These are phyloP conservation scores for Nigrospora sphaerica DNA, from an alignment of 2,329 filamentous ascomycete species.

Conservation along the genomic window DNA sequence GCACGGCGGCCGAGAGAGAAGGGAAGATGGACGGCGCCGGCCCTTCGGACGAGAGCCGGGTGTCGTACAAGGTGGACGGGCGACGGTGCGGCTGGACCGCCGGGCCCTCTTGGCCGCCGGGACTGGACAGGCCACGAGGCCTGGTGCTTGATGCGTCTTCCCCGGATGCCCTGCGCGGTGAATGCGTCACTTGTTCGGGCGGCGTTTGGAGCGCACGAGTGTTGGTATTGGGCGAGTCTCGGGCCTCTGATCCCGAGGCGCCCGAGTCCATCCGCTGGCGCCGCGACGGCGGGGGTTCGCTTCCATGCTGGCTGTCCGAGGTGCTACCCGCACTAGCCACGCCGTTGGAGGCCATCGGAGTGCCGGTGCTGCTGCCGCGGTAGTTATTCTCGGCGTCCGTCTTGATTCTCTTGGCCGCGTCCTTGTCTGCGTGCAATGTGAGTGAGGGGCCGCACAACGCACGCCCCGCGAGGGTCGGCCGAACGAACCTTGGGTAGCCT, in stretches of 20 bases:
- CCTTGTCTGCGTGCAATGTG: conserved; percentile 30
- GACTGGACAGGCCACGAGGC: conserved; percentile 18
- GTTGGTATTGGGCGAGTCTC: conserved; percentile 27
- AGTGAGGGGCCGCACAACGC: conserved; percentile 1
- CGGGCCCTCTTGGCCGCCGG: conserved; percentile 18
- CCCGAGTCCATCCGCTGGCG: conserved; percentile 42
- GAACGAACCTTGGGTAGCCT: conserved; percentile 39
- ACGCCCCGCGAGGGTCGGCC: too few species aligned
- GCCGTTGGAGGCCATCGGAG: conserved; percentile 30
- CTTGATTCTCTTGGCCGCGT: conserved; percentile 42
- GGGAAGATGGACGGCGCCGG: background rate
- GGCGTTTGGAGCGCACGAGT: conserved; percentile 12
- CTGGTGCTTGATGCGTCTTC: conserved; percentile 19
- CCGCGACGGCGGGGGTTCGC: conserved; percentile 38
- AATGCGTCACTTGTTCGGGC: conserved; percentile 35
- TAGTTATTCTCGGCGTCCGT: conserved; percentile 29
- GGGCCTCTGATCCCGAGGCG: conserved; percentile 37
- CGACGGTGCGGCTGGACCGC: conserved; percentile 6
- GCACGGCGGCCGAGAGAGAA: conserved; percentile 1
- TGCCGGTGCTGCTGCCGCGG: conserved; percentile 32
- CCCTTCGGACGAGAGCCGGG: background rate
- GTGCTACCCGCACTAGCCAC: conserved; percentile 33
- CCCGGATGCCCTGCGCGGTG: conserved; percentile 30
- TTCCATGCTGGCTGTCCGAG: conserved; percentile 39
- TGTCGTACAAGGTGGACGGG: conserved; percentile 13